phyloP scores from a whole-genome alignment of 192 early-diverging fungal species.

The Umbelopsis ramanniana region DNA sequence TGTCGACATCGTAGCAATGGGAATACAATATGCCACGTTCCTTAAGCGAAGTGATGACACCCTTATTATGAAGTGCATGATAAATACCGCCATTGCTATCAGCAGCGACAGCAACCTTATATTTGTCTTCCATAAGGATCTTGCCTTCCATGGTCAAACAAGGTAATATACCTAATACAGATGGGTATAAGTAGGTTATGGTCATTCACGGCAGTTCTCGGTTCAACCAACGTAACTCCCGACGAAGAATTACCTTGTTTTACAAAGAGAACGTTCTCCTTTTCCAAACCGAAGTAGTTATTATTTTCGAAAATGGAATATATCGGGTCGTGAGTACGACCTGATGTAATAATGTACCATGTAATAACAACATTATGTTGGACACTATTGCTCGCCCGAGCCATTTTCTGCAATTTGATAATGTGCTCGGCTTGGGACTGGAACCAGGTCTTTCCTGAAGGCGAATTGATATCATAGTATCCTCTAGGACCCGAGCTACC shows the following conservation, averaged over 20 bases:
- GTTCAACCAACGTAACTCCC: neutral
- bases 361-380: slow-evolving; percentile 62
- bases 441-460: slow-evolving; percentile 88
- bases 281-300: slow-evolving; percentile 80
- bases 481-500: slow-evolving; percentile 88
- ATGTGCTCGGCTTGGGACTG: slow-evolving; percentile 95
- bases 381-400: slow-evolving; percentile 30
- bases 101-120: slow-evolving; percentile 70
- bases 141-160: slow-evolving; percentile 85
- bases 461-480: slow-evolving; percentile 92
- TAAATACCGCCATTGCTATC: slow-evolving; percentile 91
- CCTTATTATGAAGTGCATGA: slow-evolving; percentile 76
- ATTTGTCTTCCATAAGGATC: slow-evolving; percentile 76
- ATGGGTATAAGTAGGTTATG: neutral
- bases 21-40: slow-evolving; percentile 76
- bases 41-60: slow-evolving; percentile 73
- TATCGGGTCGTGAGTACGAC: slow-evolving; percentile 77
- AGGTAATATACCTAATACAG: slow-evolving; percentile 64
- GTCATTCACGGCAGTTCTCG: neutral
- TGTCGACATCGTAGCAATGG: slow-evolving; percentile 94
- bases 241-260: slow-evolving; percentile 65
- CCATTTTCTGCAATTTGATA: slow-evolving; percentile 76
- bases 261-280: slow-evolving; percentile 80
- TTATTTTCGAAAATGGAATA: slow-evolving; percentile 69
- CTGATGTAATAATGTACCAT: slow-evolving; percentile 96